Base-by-base conservation (phyloP, 164 flowering plant species). In the Echeveria elegans region DNA sequence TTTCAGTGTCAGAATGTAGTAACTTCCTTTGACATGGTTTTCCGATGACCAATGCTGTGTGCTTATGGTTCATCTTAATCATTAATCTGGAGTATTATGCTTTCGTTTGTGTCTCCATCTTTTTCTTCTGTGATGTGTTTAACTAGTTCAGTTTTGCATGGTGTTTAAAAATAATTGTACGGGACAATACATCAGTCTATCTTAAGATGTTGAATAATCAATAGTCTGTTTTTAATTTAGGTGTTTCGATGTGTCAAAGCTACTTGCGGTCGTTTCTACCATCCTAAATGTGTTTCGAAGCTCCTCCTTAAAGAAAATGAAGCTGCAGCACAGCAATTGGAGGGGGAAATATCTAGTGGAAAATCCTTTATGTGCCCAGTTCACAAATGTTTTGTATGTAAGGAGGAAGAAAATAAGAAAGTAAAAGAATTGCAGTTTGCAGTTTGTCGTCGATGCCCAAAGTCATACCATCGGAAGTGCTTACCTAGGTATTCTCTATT, bases 381-480 rank as follows among this genome's bases (percentile, higher is more conserved):
- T 18, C 98, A 94, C 71, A 82, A 77, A 65, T 94, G 96, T 66
- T 56, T 4, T 65, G 70, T 78, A 24, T 91, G 98, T 74, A 79
- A 81, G 45, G 66, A 75, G 70, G 74, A 72, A 61, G 97, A 94
- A 76, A 72, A 82, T 69, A 83, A 80, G 74, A 68, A 74, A 12
- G 76, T 61, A 24, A 43, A 0, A 5, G 83, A 82, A 6, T 65
- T 84, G 77, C 90, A 85, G 72, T 85, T 94, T 82, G 97, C 96
- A 47, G 65, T 89, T 0, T 94, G 98, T 66, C 81, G 97, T 66
- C 95, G 96, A 8, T 94, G 98, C 68, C 97, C 98, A 16, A 88
- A 64, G 73, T 77, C 92, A 66, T 94, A 91, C 77, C 98, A 94
- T 64, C 72, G 85, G 67, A 85, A 89, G 79, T 94, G 98, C 78